phyloP scores from a whole-genome alignment of 345 rosid genomes.

The Punica granatum region DNA sequence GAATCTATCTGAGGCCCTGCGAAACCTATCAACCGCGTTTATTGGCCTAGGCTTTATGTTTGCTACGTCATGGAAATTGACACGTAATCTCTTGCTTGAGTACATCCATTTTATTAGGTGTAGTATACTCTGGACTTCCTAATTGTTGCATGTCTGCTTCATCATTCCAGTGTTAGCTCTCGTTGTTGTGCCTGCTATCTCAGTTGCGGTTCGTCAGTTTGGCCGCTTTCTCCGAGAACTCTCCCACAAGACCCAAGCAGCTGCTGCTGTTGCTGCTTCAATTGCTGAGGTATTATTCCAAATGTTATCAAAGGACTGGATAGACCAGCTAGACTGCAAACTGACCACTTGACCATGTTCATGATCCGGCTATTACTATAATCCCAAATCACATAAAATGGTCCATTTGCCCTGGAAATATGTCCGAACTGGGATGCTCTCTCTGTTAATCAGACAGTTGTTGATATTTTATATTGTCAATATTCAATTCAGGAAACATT shows the following conservation, averaged over 20 bases:
- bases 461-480: background rate
- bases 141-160: background rate
- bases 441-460: background rate
- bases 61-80: conserved; percentile 40
- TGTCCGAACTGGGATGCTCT: background rate
- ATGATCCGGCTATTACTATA: no score
- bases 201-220: conserved; percentile 55
- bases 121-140: background rate
- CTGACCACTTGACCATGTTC: background rate
- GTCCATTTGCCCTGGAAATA: no score
- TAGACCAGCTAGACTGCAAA: no score
- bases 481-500: conserved; percentile 63
- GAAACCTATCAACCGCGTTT: conserved; percentile 29
- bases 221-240: conserved; percentile 87
- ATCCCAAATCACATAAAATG: no score
- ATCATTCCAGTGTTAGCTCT: conserved; percentile 61
- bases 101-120: background rate
- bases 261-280: conserved; percentile 91
- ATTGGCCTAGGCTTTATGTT: conserved; percentile 40
- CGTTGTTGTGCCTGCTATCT: conserved; percentile 72
- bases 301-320: no score
- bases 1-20: conserved; percentile 42
- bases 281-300: conserved; percentile 77
- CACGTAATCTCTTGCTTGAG: conserved; percentile 18
- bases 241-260: conserved; percentile 88